phyloP scores from a whole-genome alignment of 1,284 basidiomycete species.

The Testicularia cyperi region DNA sequence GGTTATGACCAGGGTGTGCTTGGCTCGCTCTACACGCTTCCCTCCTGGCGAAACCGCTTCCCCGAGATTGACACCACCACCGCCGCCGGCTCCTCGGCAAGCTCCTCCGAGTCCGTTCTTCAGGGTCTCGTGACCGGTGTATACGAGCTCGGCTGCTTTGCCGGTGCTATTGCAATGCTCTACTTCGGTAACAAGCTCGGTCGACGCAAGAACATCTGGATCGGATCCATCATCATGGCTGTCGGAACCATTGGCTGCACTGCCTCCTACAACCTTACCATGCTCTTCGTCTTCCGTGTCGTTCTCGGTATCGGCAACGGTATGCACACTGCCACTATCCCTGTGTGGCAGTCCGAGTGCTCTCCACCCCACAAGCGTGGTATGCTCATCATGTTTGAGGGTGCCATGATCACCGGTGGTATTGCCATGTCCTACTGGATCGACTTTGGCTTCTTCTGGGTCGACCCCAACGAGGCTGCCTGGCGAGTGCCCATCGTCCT shows the following conservation, averaged over 20 bases:
- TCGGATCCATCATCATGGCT: conserved; percentile 52
- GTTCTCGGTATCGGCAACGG: conserved; percentile 57
- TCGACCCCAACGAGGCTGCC: conserved; percentile 35
- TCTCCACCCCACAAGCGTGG: conserved; percentile 56
- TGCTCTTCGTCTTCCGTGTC: conserved; percentile 54
- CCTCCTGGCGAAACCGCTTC: conserved; percentile 42
- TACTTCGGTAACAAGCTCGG: conserved; percentile 52
- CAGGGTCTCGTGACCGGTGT: conserved; percentile 55
- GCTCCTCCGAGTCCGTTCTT: conserved; percentile 36
- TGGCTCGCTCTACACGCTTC: conserved; percentile 53
- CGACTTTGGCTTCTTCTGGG: conserved; percentile 54
- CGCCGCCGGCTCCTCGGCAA: conserved; percentile 1
- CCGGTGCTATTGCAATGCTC: conserved; percentile 54
- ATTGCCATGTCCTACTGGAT: conserved; percentile 56
- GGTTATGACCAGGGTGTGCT: conserved; percentile 59
- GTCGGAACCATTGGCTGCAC: conserved; percentile 47
- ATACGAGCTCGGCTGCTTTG: conserved; percentile 56
- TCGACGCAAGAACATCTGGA: conserved; percentile 54
- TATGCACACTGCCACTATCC: conserved; percentile 59
- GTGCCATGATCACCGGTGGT: conserved; percentile 52
- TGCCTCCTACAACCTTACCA: conserved; percentile 38
- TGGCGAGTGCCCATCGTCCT: conserved; percentile 56
- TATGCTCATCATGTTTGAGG: conserved; percentile 58
- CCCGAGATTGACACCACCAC: conserved; percentile 46
- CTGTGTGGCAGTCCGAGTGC: conserved; percentile 57